These are phyloP conservation scores for Chalciporus pseudorubinellus DNA, from an alignment of 768 basidiomycete species.

Conservation along the genomic window DNA sequence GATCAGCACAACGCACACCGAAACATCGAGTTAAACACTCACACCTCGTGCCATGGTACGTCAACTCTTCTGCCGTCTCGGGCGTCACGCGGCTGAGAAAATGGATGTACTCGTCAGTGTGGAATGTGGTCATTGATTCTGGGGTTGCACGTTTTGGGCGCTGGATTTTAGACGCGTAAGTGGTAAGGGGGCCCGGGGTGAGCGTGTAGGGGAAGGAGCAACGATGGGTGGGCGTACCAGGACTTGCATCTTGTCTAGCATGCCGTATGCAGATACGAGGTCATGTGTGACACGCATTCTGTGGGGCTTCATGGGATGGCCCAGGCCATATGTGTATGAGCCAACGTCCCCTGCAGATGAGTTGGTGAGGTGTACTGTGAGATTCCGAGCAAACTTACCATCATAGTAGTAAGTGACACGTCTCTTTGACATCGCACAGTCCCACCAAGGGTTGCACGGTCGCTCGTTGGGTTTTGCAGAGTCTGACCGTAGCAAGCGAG, in stretches of 20 bases:
- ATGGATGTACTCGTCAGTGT: slow-evolving; percentile 97
- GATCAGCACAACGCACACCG: slow-evolving; percentile 1
- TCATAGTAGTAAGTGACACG: slow-evolving; percentile 84
- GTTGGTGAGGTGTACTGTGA: neutral
- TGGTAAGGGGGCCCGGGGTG: too few species aligned
- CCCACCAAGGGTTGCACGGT: neutral
- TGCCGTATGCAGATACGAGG: slow-evolving; percentile 83
- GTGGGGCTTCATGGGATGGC: slow-evolving; percentile 96
- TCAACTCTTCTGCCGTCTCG: slow-evolving; percentile 85
- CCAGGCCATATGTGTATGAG: slow-evolving; percentile 77
- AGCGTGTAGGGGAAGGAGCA: neutral
- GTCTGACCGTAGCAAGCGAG: neutral
- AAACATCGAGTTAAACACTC: slow-evolving; percentile 23
- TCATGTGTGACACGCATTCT: slow-evolving; percentile 94
- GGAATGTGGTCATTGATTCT: slow-evolving; percentile 87
- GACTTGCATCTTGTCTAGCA: slow-evolving; percentile 93
- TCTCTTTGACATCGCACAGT: slow-evolving; percentile 55
- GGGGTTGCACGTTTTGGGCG: slow-evolving; percentile 68
- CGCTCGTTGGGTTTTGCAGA: neutral
- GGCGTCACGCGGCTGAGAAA: slow-evolving; percentile 87
- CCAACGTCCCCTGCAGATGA: slow-evolving; percentile 60
- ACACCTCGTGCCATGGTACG: slow-evolving; percentile 85
- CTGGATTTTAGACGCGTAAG: slow-evolving; percentile 33
- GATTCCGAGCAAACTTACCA: slow-evolving; percentile 37
- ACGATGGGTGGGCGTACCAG: slow-evolving; percentile 46